These are phyloP conservation scores for Tetrapisispora arboricola DNA, from an alignment of 805 yeast species.

Conservation along the genomic window DNA sequence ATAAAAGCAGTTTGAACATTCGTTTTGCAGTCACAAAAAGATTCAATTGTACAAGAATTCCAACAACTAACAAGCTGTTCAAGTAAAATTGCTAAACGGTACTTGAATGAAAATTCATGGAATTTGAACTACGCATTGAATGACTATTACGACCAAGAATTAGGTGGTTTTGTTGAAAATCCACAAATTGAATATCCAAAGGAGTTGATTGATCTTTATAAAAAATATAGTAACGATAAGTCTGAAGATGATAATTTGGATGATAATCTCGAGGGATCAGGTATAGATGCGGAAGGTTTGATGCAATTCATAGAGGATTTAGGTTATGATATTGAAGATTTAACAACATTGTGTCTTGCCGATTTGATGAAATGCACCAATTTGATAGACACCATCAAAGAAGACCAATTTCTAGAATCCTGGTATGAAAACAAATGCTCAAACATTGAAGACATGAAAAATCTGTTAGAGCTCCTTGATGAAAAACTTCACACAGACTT, in stretches of 20 bases:
- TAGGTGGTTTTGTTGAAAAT: slow-evolving; percentile 14
- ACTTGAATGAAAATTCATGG: slow-evolving; percentile 20
- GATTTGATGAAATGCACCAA: slow-evolving; percentile 42
- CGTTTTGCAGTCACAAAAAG: slow-evolving; percentile 2
- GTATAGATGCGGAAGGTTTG: slow-evolving; percentile 74
- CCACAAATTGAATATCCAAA: slow-evolving; percentile 10
- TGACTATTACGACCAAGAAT: slow-evolving; percentile 24
- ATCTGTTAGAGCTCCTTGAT: slow-evolving; percentile 28
- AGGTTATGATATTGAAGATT: slow-evolving; percentile 64
- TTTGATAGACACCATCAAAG: slow-evolving; percentile 13
- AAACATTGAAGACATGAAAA: slow-evolving; percentile 39
- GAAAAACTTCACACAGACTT: slow-evolving; percentile 28
- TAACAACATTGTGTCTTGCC: slow-evolving; percentile 58
- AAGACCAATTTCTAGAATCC: slow-evolving; percentile 14
- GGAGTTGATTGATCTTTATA: slow-evolving; percentile 12
- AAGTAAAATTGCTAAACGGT: slow-evolving; percentile 13
- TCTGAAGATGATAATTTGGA: slow-evolving; percentile 12
- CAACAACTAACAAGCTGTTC: slow-evolving; percentile 18
- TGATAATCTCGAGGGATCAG: slow-evolving; percentile 15
- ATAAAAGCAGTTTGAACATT: too few relatives aligned
- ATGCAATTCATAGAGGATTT: slow-evolving; percentile 55
- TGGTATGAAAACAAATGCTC: slow-evolving; percentile 23
- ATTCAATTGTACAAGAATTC: slow-evolving; percentile 12
- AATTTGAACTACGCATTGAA: slow-evolving; percentile 24
- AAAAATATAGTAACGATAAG: slow-evolving; percentile 11